These are phyloP conservation scores for Leccinum subtestaceum DNA, from an alignment of 768 basidiomycete genomes.

Conservation along the genomic window DNA sequence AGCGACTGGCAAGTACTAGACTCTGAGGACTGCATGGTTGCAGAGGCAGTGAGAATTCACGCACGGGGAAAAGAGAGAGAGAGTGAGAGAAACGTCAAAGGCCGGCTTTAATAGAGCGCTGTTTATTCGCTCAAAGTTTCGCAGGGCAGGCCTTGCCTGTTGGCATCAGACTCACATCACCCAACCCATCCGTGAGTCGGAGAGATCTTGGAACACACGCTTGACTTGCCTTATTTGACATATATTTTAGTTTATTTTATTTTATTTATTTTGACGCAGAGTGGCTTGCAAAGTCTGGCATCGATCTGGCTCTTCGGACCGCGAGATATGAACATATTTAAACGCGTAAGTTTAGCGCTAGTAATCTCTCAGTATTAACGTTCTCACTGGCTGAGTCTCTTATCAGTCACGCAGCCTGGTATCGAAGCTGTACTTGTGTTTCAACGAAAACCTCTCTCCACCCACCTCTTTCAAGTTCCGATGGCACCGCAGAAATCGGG, in stretches of 20 bases:
- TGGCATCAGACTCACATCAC: conserved; percentile 8
- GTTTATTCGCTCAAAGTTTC: conserved; percentile 5
- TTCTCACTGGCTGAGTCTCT: neutral
- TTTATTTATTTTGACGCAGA: neutral
- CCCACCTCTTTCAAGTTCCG: neutral
- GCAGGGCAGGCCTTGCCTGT: conserved; percentile 1
- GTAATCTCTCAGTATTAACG: no score
- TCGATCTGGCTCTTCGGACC: neutral
- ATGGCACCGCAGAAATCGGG: conserved; percentile 4
- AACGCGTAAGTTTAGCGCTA: no score
- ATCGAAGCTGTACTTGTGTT: neutral
- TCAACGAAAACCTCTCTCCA: neutral
- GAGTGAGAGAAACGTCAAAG: neutral
- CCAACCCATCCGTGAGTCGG: neutral
- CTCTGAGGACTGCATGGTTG: conserved; percentile 2
- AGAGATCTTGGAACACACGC: neutral
- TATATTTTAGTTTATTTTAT: neutral
- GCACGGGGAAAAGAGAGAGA: neutral
- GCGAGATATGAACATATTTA: neutral
- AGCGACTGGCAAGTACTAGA: neutral
- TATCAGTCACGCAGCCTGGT: neutral
- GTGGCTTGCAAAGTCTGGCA: no score
- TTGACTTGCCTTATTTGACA: neutral
- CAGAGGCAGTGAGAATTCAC: neutral
- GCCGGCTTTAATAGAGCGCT: conserved; percentile 4